Conservation (phyloP, 768 basidiomycete genomes). For the Suillus subaureus region DNA sequence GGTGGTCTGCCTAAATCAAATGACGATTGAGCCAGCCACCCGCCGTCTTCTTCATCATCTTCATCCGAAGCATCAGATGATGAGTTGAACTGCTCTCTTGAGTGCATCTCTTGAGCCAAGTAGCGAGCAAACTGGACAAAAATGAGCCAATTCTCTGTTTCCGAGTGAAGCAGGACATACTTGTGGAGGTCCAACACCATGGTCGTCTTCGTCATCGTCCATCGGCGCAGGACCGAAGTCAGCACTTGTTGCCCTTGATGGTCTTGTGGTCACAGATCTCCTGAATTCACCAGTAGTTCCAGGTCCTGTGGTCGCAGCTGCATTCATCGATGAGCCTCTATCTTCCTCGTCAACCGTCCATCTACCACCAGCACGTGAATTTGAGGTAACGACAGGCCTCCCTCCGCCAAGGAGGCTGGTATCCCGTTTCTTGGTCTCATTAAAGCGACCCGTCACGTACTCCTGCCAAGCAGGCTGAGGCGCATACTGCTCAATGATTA, state of each 20-base stretch:
- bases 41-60: constrained; percentile 64
- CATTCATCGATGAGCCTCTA: constrained; percentile 18
- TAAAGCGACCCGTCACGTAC: constrained; percentile 83
- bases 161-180: constrained; percentile 30
- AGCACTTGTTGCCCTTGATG: constrained; percentile 54
- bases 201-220: constrained; percentile 47
- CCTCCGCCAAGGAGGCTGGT: constrained; percentile 82
- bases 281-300: constrained; percentile 53
- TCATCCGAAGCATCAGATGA: constrained; percentile 57
- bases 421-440: constrained; percentile 85
- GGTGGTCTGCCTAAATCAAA: constrained; percentile 59
- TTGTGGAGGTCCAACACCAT: constrained; percentile 45
- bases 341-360: constrained; percentile 80
- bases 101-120: constrained; percentile 71
- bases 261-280: constrained; percentile 45
- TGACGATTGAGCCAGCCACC: constrained; percentile 80
- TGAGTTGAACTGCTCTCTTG: constrained; percentile 58
- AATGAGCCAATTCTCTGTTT: constrained; percentile 11
- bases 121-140: constrained; percentile 73
- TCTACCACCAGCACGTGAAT: constrained; percentile 35
- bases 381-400: constrained; percentile 60
- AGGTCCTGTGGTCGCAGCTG: constrained; percentile 21
- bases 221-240: constrained; percentile 63
- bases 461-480: constrained; percentile 86
- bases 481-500: constrained; percentile 63